Evolutionary conservation across 169 alveolate genomes (phyloP).

Genomic region (Cyclospora cayetanensis): DNA sequence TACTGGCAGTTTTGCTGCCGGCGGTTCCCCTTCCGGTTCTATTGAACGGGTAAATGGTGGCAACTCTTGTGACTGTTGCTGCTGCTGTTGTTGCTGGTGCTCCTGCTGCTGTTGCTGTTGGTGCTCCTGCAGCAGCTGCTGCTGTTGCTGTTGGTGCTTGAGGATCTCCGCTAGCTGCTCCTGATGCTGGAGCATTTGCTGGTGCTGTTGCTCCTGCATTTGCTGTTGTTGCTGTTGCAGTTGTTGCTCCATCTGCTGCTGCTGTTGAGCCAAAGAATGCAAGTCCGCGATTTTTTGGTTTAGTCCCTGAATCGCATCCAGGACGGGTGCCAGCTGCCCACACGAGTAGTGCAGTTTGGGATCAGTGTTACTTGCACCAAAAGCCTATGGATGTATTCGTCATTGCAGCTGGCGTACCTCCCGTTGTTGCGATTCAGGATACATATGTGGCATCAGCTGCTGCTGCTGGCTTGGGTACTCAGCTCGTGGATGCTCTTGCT

Average conservation of each 20-base stretch:
- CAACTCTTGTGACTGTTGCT: neutral
- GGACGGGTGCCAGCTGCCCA: constrained; percentile 16
- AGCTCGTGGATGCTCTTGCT: neutral
- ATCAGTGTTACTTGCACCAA: too few species aligned
- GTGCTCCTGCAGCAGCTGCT: neutral
- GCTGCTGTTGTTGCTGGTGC: neutral
- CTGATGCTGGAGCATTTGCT: neutral
- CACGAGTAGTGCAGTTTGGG: neutral
- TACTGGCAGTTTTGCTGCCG: too few species aligned
- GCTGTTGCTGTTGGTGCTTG: neutral
- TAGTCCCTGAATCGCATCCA: neutral
- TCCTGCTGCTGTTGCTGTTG: neutral
- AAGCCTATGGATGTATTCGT: too few species aligned
- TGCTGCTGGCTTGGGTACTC: too few species aligned
- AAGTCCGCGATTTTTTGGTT: neutral
- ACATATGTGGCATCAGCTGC: too few species aligned
- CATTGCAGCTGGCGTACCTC: too few species aligned
- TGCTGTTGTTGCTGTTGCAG: neutral
- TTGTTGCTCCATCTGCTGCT: constrained; percentile 23
- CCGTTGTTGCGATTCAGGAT: too few species aligned
- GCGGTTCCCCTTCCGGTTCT: too few species aligned
- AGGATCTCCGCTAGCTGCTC: neutral
- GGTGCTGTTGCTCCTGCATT: neutral
- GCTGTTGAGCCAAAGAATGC: neutral
- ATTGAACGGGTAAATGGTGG: too few species aligned